Evolutionary conservation across 768 basidiomycete species (phyloP), one percentile per base, ranked within the genome.

Genomic region (Chalciporus sphaerocephalus): DNA sequence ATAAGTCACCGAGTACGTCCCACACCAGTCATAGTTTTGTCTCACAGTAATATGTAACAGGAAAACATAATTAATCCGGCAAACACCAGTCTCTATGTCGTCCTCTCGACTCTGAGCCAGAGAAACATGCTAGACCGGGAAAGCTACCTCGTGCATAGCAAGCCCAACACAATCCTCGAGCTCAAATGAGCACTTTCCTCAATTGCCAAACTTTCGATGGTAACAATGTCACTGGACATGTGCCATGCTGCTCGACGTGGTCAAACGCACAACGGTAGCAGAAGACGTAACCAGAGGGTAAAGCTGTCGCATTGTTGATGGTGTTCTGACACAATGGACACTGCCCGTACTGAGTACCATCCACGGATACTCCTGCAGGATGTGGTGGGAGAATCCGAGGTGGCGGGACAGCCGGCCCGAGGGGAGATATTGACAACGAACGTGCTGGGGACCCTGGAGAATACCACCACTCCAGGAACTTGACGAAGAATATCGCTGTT

Each of bases 391-490:
- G 76, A 57, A 88, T 78, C 52, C 73, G 75, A 35, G 89, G 93
- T 12, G 89, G 89, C 52, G 87, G 85, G 34, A 90, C 75, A 2
- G 79, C 73, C 22, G 84, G 87, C 6, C 83, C 87, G 41, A 78
- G 75, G 23, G 68, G 71, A 10, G 80, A 81, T 24, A 74, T 73
- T 8, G 80, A 75, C 42, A 89, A 68, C n/a, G 80, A 80, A 32
- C 83, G 80, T 15, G 87, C 89, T 4, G 87, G 93, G 10, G 91
- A 96, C 35, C 78, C 78, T 17, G 96, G 93, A 4, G 92, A 94
- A 61, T 98, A 98, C 93, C 95, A 99, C 93, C 96, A 99, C 68
- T 98, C 93, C 37, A 96, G 73, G 67, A 98, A 94, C 66, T 93
- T 95, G 72, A 99, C 74, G 62, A 91, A 88, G 67, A 99, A 95